phyloP scores from a whole-genome alignment of 371 early-diverging fungal genomes.

The Fennellomyces sp. region DNA sequence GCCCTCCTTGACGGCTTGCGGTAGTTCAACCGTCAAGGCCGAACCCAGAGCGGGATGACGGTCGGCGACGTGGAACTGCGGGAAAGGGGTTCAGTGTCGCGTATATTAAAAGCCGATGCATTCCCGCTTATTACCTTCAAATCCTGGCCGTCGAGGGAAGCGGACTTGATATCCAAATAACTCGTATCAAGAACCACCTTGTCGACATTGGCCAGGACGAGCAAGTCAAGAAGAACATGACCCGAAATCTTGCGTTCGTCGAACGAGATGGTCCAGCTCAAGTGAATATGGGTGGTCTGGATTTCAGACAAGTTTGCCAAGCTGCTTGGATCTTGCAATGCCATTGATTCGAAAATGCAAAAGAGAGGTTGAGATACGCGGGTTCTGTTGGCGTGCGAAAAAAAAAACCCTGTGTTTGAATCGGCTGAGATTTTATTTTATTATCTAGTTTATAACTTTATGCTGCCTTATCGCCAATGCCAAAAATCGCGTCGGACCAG shows the following conservation, averaged over 20 bases:
- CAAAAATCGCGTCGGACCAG: slow-evolving; percentile 25
- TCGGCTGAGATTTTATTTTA: too few relatives aligned
- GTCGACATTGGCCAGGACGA: slow-evolving; percentile 51
- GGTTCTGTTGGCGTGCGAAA: background rate
- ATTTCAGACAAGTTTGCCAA: slow-evolving; percentile 81
- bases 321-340: slow-evolving; percentile 78
- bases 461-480: background rate
- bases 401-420: background rate
- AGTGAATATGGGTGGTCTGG: slow-evolving; percentile 72
- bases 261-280: slow-evolving; percentile 82
- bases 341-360: background rate
- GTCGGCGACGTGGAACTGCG: slow-evolving; percentile 58
- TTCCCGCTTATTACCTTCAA: slow-evolving; percentile 57
- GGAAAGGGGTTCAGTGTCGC: background rate
- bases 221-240: slow-evolving; percentile 61
- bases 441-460: background rate
- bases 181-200: slow-evolving; percentile 83
- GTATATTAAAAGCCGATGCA: too few relatives aligned
- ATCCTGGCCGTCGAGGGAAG: slow-evolving; percentile 38
- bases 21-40: slow-evolving; percentile 70
- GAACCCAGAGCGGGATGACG: slow-evolving; percentile 75
- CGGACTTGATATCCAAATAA: slow-evolving; percentile 61
- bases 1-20: slow-evolving; percentile 41
- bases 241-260: slow-evolving; percentile 69
- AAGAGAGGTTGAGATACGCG: background rate